Percentiles rank a stretch among this genome's conserved stretches.
phyloP scores from a whole-genome alignment of 2,329 filamentous ascomycete species.

The Pyricularia pennisetigena region DNA sequence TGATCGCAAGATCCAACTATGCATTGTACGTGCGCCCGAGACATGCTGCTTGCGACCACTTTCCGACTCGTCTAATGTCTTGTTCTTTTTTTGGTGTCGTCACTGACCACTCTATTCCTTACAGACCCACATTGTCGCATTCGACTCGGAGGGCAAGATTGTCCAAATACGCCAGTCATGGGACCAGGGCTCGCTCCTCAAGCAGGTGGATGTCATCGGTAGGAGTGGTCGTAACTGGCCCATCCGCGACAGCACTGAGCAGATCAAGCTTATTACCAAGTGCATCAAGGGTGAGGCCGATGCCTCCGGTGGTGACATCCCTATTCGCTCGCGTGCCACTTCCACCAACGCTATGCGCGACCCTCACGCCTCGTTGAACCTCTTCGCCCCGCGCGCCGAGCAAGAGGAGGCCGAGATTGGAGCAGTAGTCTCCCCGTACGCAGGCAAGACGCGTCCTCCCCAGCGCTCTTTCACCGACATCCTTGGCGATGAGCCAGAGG shows the following conservation, averaged over 20 bases:
- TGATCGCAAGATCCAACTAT: conserved; percentile 68
- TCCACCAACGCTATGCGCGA: conserved; percentile 48
- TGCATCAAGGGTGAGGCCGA: conserved; percentile 33
- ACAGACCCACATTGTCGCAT: conserved; percentile 80
- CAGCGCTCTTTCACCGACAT: conserved; percentile 67
- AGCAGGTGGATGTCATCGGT: conserved; percentile 89
- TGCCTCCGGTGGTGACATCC: conserved; percentile 15
- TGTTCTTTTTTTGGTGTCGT: conserved; percentile 6
- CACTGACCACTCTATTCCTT: background rate
- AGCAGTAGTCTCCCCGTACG: conserved; percentile 33
- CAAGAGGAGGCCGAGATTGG: conserved; percentile 35
- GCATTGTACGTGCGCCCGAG: conserved; percentile 54
- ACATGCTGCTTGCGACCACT: background rate
- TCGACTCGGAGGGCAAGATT: conserved; percentile 70
- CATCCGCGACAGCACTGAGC: conserved; percentile 77
- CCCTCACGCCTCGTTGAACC: conserved; percentile 60
- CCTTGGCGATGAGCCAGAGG: conserved; percentile 39
- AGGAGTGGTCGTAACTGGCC: conserved; percentile 89
- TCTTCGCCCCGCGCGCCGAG: conserved; percentile 63
- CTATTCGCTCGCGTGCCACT: conserved; percentile 37
- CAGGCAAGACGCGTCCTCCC: conserved; percentile 38
- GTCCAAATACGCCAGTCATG: conserved; percentile 80
- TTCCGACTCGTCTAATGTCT: background rate
- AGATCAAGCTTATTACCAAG: conserved; percentile 63
- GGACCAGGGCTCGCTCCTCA: conserved; percentile 90